phyloP scores from a whole-genome alignment of 352 stramenopile genomes.

The Globisporangium acanthophoron region DNA sequence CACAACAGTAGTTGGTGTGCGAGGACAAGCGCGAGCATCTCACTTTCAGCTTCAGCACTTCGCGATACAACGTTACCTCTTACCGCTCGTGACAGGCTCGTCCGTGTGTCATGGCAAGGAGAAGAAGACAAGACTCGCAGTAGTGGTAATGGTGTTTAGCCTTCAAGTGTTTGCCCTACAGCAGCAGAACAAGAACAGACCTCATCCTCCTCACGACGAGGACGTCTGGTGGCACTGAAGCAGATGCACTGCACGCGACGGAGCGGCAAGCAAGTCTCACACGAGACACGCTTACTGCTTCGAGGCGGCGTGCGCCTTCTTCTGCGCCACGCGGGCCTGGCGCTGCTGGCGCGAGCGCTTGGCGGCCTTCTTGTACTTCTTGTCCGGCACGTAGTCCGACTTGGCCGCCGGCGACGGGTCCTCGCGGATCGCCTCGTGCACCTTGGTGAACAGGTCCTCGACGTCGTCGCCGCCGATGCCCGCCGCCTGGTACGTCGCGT shows the following conservation, averaged over 20 bases:
- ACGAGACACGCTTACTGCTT: conserved; percentile 31
- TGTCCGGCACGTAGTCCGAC: conserved; percentile 89
- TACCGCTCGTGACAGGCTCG: too few relatives aligned
- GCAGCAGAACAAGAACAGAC: conserved; percentile 1
- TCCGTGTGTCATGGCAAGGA: too few relatives aligned
- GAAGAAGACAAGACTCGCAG: not conserved
- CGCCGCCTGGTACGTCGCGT: conserved; percentile 94
- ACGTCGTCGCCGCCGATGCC: conserved; percentile 91
- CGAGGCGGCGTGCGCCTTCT: conserved; percentile 92
- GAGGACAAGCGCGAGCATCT: too few relatives aligned
- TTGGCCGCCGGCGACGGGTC: conserved; percentile 93
- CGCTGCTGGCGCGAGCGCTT: conserved; percentile 95
- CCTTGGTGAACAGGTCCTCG: conserved; percentile 89
- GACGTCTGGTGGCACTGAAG: too few relatives aligned
- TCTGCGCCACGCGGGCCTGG: conserved; percentile 93
- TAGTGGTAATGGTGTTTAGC: conserved; percentile 18
- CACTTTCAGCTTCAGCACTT: too few relatives aligned
- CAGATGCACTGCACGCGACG: not conserved
- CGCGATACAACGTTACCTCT: too few relatives aligned
- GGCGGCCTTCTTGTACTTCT: conserved; percentile 91
- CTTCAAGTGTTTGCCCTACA: conserved; percentile 11
- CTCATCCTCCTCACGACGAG: not conserved
- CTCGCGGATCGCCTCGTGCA: conserved; percentile 97
- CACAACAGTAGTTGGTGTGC: too few relatives aligned
- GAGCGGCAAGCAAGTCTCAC: not conserved